Evolutionary conservation across 179 eudicot species (phyloP).

Genomic region (Gypsophila paniculata): DNA sequence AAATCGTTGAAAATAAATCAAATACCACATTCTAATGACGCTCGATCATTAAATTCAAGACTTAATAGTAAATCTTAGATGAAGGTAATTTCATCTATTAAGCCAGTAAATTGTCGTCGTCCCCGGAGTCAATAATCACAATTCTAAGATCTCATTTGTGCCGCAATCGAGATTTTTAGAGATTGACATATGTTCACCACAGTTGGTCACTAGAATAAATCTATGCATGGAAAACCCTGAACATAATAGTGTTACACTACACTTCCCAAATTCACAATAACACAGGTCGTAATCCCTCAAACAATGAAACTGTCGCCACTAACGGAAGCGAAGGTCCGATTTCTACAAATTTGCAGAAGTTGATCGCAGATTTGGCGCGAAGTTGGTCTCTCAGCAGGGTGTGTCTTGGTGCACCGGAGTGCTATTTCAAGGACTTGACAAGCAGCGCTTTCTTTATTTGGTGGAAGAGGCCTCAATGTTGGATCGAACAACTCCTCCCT

Average conservation of each 20-base stretch:
- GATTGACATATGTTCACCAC: not conserved
- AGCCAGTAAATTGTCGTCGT: too few relatives aligned
- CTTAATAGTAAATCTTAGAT: too few relatives aligned
- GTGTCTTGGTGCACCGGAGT: conserved; percentile 78
- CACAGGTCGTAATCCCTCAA: conserved; percentile 3
- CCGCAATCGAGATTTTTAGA: too few relatives aligned
- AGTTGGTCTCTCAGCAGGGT: conserved; percentile 82
- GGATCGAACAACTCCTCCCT: conserved; percentile 62
- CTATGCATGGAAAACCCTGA: not conserved
- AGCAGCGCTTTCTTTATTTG: conserved; percentile 51
- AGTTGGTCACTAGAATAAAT: not conserved
- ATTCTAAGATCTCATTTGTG: too few relatives aligned
- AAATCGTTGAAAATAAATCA: too few relatives aligned
- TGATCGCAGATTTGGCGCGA: conserved; percentile 69
- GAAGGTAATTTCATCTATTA: too few relatives aligned
- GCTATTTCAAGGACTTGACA: conserved; percentile 78
- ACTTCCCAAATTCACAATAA: conserved; percentile 9
- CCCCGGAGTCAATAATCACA: too few relatives aligned
- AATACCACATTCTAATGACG: too few relatives aligned
- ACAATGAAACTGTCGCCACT: conserved; percentile 22
- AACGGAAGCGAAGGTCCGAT: conserved; percentile 23
- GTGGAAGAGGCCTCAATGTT: conserved; percentile 49
- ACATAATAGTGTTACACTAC: not conserved
- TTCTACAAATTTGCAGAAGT: conserved; percentile 49
- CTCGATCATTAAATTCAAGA: too few relatives aligned